Conservation (phyloP, 2,329 filamentous ascomycete species). For the Penicillium sp. region DNA sequence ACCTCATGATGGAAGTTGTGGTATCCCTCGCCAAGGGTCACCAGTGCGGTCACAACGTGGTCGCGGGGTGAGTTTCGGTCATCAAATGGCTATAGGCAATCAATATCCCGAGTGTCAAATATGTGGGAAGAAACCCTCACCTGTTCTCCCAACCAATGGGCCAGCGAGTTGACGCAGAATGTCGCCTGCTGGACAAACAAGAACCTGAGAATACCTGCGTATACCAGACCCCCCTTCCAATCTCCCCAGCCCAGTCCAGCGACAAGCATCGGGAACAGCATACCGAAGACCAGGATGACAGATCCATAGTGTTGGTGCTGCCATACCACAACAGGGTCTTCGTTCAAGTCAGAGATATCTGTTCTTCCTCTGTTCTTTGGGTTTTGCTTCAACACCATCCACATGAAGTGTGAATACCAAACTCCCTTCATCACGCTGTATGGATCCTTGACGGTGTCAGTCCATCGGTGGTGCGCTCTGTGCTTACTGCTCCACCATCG, state of each 20-base stretch:
- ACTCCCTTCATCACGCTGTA: slow-evolving; percentile 87
- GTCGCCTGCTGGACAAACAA: slow-evolving; percentile 86
- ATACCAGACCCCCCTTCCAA: slow-evolving; percentile 76
- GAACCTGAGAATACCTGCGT: slow-evolving; percentile 76
- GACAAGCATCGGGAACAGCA: slow-evolving; percentile 71
- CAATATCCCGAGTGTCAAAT: not conserved
- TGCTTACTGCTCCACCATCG: slow-evolving; percentile 84
- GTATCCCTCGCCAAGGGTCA: slow-evolving; percentile 82
- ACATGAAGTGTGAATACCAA: slow-evolving; percentile 76
- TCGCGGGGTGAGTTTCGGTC: slow-evolving; percentile 85
- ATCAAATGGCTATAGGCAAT: slow-evolving; percentile 63
- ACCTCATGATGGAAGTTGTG: slow-evolving; percentile 87
- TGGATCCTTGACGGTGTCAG: slow-evolving; percentile 83
- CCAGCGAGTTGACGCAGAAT: slow-evolving; percentile 86
- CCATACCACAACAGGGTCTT: slow-evolving; percentile 78
- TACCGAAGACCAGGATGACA: slow-evolving; percentile 70
- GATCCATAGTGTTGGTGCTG: slow-evolving; percentile 82
- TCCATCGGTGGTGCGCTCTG: slow-evolving; percentile 82
- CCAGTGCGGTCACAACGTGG: slow-evolving; percentile 76
- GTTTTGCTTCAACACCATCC: slow-evolving; percentile 82
- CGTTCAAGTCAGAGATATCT: slow-evolving; percentile 82
- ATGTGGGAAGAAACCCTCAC: not conserved
- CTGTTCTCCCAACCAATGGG: slow-evolving; percentile 85
- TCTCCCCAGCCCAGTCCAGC: slow-evolving; percentile 76
- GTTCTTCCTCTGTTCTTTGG: slow-evolving; percentile 79